Evolutionary conservation across 495 filamentous ascomycete genomes (phyloP), one percentile per base, ranked within the genome.

Genomic region (Clavariopsis aquatica): DNA sequence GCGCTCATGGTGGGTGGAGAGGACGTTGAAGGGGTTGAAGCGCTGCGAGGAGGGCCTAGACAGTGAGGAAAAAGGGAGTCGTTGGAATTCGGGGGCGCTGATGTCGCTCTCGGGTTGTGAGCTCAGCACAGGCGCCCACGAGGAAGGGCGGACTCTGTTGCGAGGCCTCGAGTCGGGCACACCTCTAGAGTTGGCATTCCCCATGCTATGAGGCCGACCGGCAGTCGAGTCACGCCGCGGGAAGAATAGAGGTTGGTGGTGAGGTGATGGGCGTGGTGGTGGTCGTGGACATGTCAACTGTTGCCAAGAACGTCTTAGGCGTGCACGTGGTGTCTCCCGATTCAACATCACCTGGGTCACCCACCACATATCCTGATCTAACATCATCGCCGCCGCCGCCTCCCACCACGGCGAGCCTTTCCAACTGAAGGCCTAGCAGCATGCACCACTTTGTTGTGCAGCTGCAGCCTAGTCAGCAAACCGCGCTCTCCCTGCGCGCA

Each of bases 401-500:
- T 9, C 38, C 38, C 3, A 6, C 38, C 9, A 43, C 9, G 31
- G 38, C 38, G 6, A 10, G 38, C 38, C 15, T 43, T 43, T n/a
- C n/a, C 38, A 43, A 17, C 38, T 43, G 6, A 17, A n/a, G 8
- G 8, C 3, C 38, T 8, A 45, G 34, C 55, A 64, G 54, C 63
- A 70, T 70, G 68, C 64, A 70, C 17, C 45, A 60, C 59, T 70
- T 70, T 70, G 68, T 60, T 34, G 22, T 54, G 15, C 68, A 55
- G 10, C 59, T 60, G 10, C 54, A 49, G 53, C 49, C 64, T 9
- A 28, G 36, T 55, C 68, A 64, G 60, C 64, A 60, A 65, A 52
- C 57, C 53, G 57, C 64, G 57, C 59, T 43, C 45, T 71, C 62
- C 34, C 52, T 64, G 58, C 69, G 62, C 31, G 49, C 58, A 38